Percentiles rank a stretch among this genome's conserved stretches.
phyloP scores from a whole-genome alignment of 2,329 filamentous ascomycete genomes.

The Hymenoscyphus occultus region DNA sequence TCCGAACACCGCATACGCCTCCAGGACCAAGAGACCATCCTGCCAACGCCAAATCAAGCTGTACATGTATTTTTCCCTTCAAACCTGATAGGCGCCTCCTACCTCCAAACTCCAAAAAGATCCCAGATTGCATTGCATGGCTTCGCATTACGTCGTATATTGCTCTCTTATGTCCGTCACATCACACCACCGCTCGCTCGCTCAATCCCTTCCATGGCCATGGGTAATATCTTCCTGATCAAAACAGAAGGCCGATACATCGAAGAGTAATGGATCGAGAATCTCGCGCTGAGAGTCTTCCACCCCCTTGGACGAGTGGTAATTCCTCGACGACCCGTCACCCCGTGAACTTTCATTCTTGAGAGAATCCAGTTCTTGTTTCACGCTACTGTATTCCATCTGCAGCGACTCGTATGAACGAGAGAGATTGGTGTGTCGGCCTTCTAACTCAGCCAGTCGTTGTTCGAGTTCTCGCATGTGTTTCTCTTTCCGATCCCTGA shows the following conservation, averaged over 20 bases:
- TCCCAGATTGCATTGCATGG: neutral
- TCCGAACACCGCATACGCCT: neutral
- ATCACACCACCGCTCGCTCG: slow-evolving; percentile 3
- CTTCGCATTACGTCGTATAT: neutral
- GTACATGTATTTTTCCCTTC: neutral
- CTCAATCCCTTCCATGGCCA: slow-evolving; percentile 5
- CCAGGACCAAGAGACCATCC: neutral
- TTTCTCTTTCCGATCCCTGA: slow-evolving; percentile 62
- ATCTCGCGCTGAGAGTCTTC: slow-evolving; percentile 24
- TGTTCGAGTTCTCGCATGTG: slow-evolving; percentile 61
- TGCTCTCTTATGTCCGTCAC: slow-evolving; percentile 12
- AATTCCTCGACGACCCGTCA: slow-evolving; percentile 16
- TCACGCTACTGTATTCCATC: slow-evolving; percentile 34
- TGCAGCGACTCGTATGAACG: slow-evolving; percentile 53
- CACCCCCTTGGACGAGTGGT: slow-evolving; percentile 26
- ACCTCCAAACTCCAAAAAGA: neutral
- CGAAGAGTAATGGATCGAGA: slow-evolving; percentile 34
- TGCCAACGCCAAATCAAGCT: slow-evolving; percentile 1
- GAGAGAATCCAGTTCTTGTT: slow-evolving; percentile 33
- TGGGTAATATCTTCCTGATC: slow-evolving; percentile 29
- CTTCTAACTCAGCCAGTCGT: slow-evolving; percentile 51
- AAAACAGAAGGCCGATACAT: slow-evolving; percentile 35
- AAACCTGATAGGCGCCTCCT: neutral
- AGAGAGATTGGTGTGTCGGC: slow-evolving; percentile 54
- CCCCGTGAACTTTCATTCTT: slow-evolving; percentile 26